Base-by-base conservation (phyloP, 192 early-diverging fungal genomes). In the Gonapodya prolifera region DNA sequence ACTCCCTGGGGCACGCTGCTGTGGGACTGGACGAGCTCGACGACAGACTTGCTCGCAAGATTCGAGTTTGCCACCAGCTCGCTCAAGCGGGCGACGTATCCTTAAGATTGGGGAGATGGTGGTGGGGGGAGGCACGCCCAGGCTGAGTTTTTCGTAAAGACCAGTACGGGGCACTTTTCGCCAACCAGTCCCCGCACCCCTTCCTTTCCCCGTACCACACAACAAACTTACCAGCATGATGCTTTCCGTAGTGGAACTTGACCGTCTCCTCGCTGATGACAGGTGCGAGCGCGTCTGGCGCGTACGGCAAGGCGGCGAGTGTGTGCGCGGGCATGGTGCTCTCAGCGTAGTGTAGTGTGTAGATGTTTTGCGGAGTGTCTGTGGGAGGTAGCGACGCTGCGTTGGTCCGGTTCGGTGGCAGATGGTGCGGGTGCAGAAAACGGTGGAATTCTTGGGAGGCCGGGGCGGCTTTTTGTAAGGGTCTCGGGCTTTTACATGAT, bases 221-320 rank as follows among this genome's bases (percentile, higher is more conserved):
- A 61, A 16, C 8, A 8, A 16, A 8, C 45, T 61, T 23, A 61
- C 78, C 75, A 33, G 79, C 79, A 74, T 79, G 79, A 45, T 79
- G 79, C 79, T 79, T 79, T 2, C 77, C 77, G 36, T 79, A 79
- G 79, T 79, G 79, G 45, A 61, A 79, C 33, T 77, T 35, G 31
- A 81, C 73, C 8, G 80, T 81, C 69, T 81, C 80, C 33, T 29
- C 75, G 0, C 34, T 36, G 75, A 81, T 81, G 35, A 35, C 30
- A n/a, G 80, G 80, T 34, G 70, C 80, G 30, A 81, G 80, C 16
- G 80, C 70, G 18, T 82, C 45, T 13, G 32, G 0, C 2, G 80
- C 75, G 31, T 81, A 81, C 18, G 80, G 80, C 17, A 81, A 33
- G 28, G 80, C 79, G n/a, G 78, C 75, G 75, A 84, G 79, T n/a